Evolutionary conservation across 208 protist species (phyloP), one percentile per base, ranked within the genome.

Genomic region (Willaertia magna): DNA sequence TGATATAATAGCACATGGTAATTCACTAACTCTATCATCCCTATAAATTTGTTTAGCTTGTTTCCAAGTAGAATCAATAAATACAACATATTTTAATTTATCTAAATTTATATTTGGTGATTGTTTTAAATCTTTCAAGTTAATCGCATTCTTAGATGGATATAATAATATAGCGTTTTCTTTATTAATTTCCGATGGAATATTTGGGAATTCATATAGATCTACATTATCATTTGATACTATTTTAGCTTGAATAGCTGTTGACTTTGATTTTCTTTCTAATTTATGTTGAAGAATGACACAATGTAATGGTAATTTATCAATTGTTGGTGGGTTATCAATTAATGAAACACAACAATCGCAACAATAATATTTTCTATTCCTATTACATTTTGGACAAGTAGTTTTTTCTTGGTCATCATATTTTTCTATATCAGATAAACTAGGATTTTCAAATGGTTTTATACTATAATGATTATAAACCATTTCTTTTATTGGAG

Each of bases 31-130:
- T 26, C 91, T 91, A 49, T 89, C 91, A 87, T 97, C 92, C 1
- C 93, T 88, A 18, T 89, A 91, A 86, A 97, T 95, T 48, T 86
- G 85, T 86, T 96, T 95, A 83, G 94, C 95, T 86, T 97, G 94
- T 85, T 96, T 90, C 95, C 95, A 98, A 75, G 95, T 97, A 86
- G 92, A 94, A 85, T 98, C 96, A 49, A 98, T 94, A 87, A 98
- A 96, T 42, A 97, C 92, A 49, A 96, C 91, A 87, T 96, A 92
- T 49, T 92, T 90, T 85, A 95, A 94, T 51, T 85, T 83, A 49
- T 92, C 89, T 39, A 96, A 89, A 86, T 95, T 79, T 34, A 87
- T 90, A 30, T 94, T 88, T 74, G 94, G 90, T 44, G 91, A 87
- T 51, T 96, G 49, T 76, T 92, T 20, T 94, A 93, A n/a, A 11